phyloP scores from a whole-genome alignment of 352 stramenopile species.

The Halophytophthora polymorphica region DNA sequence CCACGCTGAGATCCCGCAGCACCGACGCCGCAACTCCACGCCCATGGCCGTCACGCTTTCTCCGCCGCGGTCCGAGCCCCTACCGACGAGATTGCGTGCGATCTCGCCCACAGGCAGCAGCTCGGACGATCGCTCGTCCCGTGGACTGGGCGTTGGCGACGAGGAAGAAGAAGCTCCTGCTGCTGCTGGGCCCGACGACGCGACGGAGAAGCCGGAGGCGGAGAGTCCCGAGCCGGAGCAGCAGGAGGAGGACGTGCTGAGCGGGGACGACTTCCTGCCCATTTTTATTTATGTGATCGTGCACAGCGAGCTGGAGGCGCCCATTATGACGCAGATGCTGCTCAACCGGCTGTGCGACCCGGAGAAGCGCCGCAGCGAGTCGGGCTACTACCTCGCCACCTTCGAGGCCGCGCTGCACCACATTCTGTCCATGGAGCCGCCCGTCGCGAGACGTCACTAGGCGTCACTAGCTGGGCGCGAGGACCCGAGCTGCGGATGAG shows the following conservation, averaged over 20 bases:
- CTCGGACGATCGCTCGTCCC: slow-evolving; percentile 18
- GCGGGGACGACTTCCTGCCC: slow-evolving; percentile 81
- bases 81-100: slow-evolving; percentile 14
- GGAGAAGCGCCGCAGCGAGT: slow-evolving; percentile 81
- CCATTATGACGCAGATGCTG: slow-evolving; percentile 80
- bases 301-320: slow-evolving; percentile 66
- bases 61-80: slow-evolving; percentile 12
- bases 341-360: slow-evolving; percentile 82
- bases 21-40: slow-evolving; percentile 45
- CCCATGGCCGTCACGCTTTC: slow-evolving; percentile 22
- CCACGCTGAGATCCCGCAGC: slow-evolving; percentile 19
- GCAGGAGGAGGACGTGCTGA: slow-evolving; percentile 67
- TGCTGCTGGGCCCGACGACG: slow-evolving; percentile 4
- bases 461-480: too few species aligned
- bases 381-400: slow-evolving; percentile 85
- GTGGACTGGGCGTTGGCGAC: slow-evolving; percentile 24
- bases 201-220: slow-evolving; percentile 6
- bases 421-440: slow-evolving; percentile 65
- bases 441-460: slow-evolving; percentile 14
- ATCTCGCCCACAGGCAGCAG: slow-evolving; percentile 23
- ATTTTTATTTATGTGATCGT: slow-evolving; percentile 91
- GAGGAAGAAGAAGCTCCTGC: slow-evolving; percentile 14
- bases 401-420: slow-evolving; percentile 81
- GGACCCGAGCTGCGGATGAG: too few species aligned
- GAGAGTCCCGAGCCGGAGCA: slow-evolving; percentile 12